Evolutionary conservation across 1,139 yeast genomes (phyloP).

Genomic region (Zygoascus hellenicus): DNA sequence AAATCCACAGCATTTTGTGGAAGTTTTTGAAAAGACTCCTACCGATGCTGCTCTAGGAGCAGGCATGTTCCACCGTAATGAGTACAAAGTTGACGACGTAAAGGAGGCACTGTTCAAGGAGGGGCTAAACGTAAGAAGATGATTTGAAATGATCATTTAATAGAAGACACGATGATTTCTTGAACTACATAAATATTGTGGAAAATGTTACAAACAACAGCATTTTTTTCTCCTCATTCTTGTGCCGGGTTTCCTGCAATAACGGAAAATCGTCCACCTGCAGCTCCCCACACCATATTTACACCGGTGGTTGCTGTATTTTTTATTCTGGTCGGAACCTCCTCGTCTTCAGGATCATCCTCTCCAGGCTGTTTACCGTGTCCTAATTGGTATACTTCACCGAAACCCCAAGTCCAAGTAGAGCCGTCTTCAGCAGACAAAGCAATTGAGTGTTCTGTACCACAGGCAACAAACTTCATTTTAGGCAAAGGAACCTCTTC

Average conservation of each 20-base stretch:
- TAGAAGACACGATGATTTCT: too few species aligned
- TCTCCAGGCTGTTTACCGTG: conserved; percentile 81
- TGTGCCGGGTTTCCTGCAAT: conserved; percentile 57
- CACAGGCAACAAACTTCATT: conserved; percentile 65
- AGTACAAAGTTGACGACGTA: conserved; percentile 79
- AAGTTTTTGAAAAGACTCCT: conserved; percentile 72
- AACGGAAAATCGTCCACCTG: conserved; percentile 93
- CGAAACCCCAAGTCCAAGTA: conserved; percentile 95
- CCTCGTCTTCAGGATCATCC: conserved; percentile 43
- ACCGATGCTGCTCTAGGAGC: conserved; percentile 98
- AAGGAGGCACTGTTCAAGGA: conserved; percentile 48
- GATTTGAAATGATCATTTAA: too few species aligned
- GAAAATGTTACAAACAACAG: too few species aligned
- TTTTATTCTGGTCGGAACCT: conserved; percentile 65
- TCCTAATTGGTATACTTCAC: conserved; percentile 93
- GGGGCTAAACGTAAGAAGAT: too few species aligned
- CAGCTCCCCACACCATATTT: conserved; percentile 64
- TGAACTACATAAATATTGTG: not conserved
- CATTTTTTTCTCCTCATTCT: not conserved
- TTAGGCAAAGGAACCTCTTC: conserved; percentile 45
- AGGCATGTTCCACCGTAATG: conserved; percentile 94
- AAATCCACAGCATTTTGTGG: conserved; percentile 77
- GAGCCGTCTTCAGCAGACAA: conserved; percentile 70
- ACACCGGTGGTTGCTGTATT: conserved; percentile 88
- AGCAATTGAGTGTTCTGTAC: conserved; percentile 90